phyloP scores from a whole-genome alignment of 2,329 filamentous ascomycete species.

The Alternaria infectoria region DNA sequence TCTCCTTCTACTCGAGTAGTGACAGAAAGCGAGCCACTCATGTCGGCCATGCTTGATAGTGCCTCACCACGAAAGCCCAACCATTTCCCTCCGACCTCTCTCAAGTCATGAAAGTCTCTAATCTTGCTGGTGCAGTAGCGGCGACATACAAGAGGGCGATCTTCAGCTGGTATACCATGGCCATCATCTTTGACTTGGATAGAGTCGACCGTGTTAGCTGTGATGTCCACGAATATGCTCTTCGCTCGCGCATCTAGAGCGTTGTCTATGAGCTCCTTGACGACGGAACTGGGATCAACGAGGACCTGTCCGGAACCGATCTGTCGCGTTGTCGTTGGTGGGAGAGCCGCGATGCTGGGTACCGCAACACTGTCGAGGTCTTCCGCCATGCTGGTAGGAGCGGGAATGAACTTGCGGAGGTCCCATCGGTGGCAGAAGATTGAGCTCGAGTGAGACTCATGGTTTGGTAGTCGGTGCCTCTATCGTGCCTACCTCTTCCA shows the following conservation, averaged over 20 bases:
- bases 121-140: conserved; percentile 79
- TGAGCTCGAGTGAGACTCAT: conserved; percentile 1
- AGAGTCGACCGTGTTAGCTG: conserved; percentile 69
- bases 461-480: conserved; percentile 4
- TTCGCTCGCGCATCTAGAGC: conserved; percentile 74
- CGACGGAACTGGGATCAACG: conserved; percentile 64
- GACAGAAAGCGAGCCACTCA: conserved; percentile 64
- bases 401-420: neutral
- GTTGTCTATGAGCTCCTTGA: conserved; percentile 82
- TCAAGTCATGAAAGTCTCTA: conserved; percentile 66
- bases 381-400: conserved; percentile 17
- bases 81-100: conserved; percentile 60
- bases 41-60: conserved; percentile 67
- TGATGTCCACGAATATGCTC: conserved; percentile 68
- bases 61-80: conserved; percentile 82
- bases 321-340: conserved; percentile 55
- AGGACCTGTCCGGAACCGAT: conserved; percentile 68
- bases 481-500: conserved; percentile 28
- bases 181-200: conserved; percentile 73
- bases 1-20: conserved; percentile 70
- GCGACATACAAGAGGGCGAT: conserved; percentile 68
- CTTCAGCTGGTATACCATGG: conserved; percentile 68
- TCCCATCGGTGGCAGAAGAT: neutral
- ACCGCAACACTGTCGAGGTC: neutral
- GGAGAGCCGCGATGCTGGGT: conserved; percentile 50